Evolutionary conservation across 108 stramenopile species (phyloP), one percentile per base, ranked within the genome.

Genomic region (Cyclotella choctawhatcheeana): DNA sequence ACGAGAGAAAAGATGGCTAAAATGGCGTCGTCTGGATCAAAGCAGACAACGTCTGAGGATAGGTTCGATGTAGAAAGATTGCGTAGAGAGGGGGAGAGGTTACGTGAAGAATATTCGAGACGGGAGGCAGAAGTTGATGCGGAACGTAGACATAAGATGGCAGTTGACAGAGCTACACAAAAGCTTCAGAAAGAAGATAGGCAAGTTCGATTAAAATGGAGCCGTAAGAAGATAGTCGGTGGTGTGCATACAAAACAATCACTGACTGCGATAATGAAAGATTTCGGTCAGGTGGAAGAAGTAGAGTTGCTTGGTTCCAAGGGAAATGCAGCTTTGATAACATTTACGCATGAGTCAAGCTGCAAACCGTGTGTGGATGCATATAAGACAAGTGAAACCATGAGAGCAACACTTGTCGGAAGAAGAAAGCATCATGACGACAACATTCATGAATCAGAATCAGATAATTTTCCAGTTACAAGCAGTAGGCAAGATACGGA

Each of bases 161-260:
- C 55, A 20, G 37, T 73, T 2, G 69, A 71, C 29, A 65, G 63
- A n/a, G 67, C 70, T 35, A 33, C 74, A 8, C 34, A 62, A 31
- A 77, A 77, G 35, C 71, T 80, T 21, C n/a, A 40, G 5, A 73
- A 77, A 43, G 86, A 90, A 72, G 77, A 88, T 37, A 74, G 90
- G 31, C 93, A 92, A 72, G 67, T 94, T 6, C 66, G 90, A 40
- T 58, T 94, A 25, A 94, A 94, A 74, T 94, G 93, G 93, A 88
- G 89, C 64, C 82, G 93, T 21, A 91, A 84, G 67, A 87, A 83
- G 56, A 73, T 90, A 34, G 79, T 59, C n/a, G 69, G 64, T n/a
- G 79, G 67, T 71, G 78, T 74, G 81, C 88, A 60, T 81, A 72
- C 89, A 3, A 89, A 87, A 47, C 76, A 91, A 71, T 83, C 81